Percentiles rank a stretch among this genome's conserved stretches.
Evolutionary conservation across 176 grass and related monocot genomes (phyloP).

Genomic region (Carex myosuroides): DNA sequence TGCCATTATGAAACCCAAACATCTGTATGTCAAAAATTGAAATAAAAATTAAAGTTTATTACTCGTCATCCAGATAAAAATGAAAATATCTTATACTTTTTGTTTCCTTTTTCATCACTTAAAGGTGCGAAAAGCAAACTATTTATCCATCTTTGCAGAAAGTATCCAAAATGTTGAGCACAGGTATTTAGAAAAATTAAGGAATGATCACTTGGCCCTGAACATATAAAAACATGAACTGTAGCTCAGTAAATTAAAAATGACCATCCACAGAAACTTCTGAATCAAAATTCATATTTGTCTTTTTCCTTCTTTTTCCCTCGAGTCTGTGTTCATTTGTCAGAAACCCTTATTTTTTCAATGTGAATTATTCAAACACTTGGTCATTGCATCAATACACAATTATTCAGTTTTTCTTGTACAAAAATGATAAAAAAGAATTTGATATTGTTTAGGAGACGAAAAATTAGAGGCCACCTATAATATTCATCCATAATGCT

Average conservation of each 20-base stretch:
- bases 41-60: slow-evolving; percentile 15
- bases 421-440: too few species aligned
- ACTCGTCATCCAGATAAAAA: slow-evolving; percentile 2
- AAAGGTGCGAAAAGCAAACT: not conserved
- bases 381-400: too few species aligned
- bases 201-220: not conserved
- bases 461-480: too few species aligned
- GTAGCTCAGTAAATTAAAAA: not conserved
- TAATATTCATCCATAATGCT: too few species aligned
- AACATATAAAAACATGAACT: not conserved
- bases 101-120: not conserved
- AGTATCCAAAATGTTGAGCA: not conserved
- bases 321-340: not conserved
- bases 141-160: not conserved
- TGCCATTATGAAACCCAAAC: slow-evolving; percentile 89
- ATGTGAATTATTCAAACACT: too few species aligned
- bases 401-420: too few species aligned
- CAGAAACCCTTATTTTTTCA: not conserved
- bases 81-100: not conserved
- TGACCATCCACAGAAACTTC: not conserved
- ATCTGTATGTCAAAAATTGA: slow-evolving; percentile 41
- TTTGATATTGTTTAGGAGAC: too few species aligned
- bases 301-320: not conserved
- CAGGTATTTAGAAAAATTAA: not conserved
- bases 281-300: not conserved